Base-by-base conservation (phyloP, 2,329 filamentous ascomycete genomes). In the Hirsutella rhossiliensis region DNA sequence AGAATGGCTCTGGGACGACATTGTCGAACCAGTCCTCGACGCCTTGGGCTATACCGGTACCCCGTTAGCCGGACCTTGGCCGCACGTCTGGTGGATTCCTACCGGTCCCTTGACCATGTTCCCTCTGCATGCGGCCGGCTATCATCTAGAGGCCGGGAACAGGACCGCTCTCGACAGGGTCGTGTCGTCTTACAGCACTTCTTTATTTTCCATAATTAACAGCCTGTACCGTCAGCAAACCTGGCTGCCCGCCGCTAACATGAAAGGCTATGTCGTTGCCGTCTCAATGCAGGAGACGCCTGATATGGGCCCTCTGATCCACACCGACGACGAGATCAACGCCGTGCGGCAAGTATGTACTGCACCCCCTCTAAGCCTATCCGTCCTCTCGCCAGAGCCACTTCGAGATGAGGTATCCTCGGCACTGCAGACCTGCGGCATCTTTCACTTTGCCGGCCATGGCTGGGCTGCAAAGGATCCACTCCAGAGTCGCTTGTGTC, bases 121-220 rank as follows among this genome's bases (percentile, higher is more conserved):
- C n/a, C 61, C 60, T 9, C 37, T 64, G 9, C 60, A 63, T 45
- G 59, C 61, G 0, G 60, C 62, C 0, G 63, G 63, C 11, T 42
- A 50, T 29, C 58, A 65, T 42, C 11, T 30, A 2, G 18, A 42
- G 8, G 38, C 42, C 4, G 52, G 49, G 7, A 28, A 28, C 0
- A 45, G 58, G 11, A 58, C 56, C 0, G 58, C 58, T 0, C 36
- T 66, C 1, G 59, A 65, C 38, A 49, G 58, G 37, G 62, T 60
- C 4, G 53, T 66, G 3, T 68, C 64, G 4, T 66, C 63, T 0
- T 68, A 66, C 42, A 54, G 45, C n/a, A 51, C 56, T 1, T 63
- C 63, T 2, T 42, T 66, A 20, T 61, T 57, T 46, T 47, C 59
- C 1, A 5, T 43, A 6, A 3, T 43, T n/a, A n/a, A n/a, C 13